Conservation (phyloP, 495 filamentous ascomycete genomes). For the Penicillium mononematosum region DNA sequence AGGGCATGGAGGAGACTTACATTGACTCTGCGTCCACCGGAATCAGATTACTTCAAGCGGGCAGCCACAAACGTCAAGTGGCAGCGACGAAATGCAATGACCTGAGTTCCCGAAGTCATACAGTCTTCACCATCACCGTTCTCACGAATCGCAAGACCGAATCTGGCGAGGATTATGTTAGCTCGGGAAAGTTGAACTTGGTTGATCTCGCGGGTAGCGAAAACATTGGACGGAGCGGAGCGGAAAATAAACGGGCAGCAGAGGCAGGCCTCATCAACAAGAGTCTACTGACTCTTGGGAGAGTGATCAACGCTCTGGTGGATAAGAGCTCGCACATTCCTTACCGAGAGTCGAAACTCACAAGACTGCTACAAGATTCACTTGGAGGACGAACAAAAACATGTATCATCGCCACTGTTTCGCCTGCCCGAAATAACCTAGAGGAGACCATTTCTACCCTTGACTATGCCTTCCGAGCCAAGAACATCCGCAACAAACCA, state of each 20-base stretch:
- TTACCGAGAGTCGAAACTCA: conserved; percentile 95
- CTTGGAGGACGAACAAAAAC: conserved; percentile 94
- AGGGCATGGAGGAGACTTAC: conserved; percentile 95
- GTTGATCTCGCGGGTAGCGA: conserved; percentile 97
- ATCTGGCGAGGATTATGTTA: conserved; percentile 86
- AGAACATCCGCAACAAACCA: conserved; percentile 97
- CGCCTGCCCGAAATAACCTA: conserved; percentile 87
- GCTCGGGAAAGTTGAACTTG: conserved; percentile 89
- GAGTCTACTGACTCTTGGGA: conserved; percentile 87
- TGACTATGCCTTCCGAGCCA: conserved; percentile 95
- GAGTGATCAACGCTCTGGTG: conserved; percentile 96
- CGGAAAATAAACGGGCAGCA: conserved; percentile 94
- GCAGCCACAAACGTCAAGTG: conserved; percentile 90
- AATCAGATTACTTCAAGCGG: conserved; percentile 82
- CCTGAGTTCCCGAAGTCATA: conserved; percentile 91
- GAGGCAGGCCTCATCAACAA: conserved; percentile 98
- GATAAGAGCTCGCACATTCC: conserved; percentile 90
- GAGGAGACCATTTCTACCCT: conserved; percentile 98
- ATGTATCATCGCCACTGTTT: conserved; percentile 96
- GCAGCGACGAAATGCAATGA: conserved; percentile 99
- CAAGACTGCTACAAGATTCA: conserved; percentile 91
- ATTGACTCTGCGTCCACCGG: conserved; percentile 83
- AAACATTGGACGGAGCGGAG: conserved; percentile 93
- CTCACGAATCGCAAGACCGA: conserved; percentile 78
- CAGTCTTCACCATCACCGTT: conserved; percentile 91